phyloP scores from a whole-genome alignment of 1,139 yeast species.

The Chernovozyma sophiae-reginae region DNA sequence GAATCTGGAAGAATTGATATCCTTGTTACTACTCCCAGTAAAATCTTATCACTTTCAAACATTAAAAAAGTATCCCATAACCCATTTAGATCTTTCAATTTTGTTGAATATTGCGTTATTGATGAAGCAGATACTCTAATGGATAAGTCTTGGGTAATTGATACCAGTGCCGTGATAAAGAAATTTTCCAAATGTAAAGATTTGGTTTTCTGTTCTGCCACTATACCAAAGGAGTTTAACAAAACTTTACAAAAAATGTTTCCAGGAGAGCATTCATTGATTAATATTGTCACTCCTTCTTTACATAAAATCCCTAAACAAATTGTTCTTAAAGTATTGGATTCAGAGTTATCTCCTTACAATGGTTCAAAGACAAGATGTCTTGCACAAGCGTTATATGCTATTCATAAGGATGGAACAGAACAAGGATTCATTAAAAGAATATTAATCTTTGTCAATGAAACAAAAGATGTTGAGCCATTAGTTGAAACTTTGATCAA shows the following conservation, averaged over 20 bases:
- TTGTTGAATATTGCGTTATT: constrained; percentile 61
- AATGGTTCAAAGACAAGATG: constrained; percentile 82
- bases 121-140: constrained; percentile 95
- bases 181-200: constrained; percentile 55
- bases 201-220: constrained; percentile 80
- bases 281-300: constrained; percentile 69
- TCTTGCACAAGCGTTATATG: constrained; percentile 81
- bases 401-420: constrained; percentile 79
- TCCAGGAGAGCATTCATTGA: constrained; percentile 53
- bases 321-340: constrained; percentile 68
- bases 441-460: constrained; percentile 83
- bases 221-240: constrained; percentile 78
- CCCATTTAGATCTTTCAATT: constrained; percentile 45
- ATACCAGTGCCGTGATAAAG: constrained; percentile 57
- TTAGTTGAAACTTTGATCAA: constrained; percentile 51
- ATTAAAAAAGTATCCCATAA: constrained; percentile 40
- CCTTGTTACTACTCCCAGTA: constrained; percentile 80
- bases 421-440: constrained; percentile 76
- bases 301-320: constrained; percentile 79
- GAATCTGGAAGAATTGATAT: constrained; percentile 62
- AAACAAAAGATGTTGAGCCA: constrained; percentile 57
- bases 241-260: constrained; percentile 56
- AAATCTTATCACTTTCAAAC: constrained; percentile 45
- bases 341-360: constrained; percentile 72
- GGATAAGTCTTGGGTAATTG: constrained; percentile 75